phyloP scores from a whole-genome alignment of 805 yeast species.

The Debaryomyces castellii region DNA sequence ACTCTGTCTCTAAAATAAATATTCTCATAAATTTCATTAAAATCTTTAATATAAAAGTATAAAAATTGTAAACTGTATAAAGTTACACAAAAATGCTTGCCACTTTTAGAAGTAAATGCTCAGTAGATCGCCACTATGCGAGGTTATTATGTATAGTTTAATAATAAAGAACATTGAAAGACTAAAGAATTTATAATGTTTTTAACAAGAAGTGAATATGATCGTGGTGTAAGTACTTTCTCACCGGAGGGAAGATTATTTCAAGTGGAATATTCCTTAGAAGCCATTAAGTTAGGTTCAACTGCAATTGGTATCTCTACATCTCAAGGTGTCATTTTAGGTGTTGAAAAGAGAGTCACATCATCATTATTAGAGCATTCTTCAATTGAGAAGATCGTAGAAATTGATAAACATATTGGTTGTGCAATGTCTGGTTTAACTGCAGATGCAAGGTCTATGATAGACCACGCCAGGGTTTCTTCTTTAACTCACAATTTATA shows the following conservation, averaged over 20 bases:
- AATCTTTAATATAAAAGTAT: not conserved
- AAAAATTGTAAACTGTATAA: not conserved
- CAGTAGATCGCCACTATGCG: conserved; percentile 1
- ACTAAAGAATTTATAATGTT: conserved; percentile 57
- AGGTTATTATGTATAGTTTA: not conserved
- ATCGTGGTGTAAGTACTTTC: conserved; percentile 97
- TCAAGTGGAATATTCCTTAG: conserved; percentile 96
- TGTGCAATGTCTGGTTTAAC: conserved; percentile 99
- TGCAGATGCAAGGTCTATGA: conserved; percentile 98
- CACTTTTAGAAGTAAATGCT: conserved; percentile 1
- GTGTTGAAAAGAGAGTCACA: conserved; percentile 96
- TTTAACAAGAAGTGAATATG: conserved; percentile 98
- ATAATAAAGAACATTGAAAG: not conserved
- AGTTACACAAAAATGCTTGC: conserved; percentile 5
- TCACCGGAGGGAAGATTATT: conserved; percentile 98
- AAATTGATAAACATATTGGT: conserved; percentile 90
- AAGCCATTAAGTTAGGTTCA: conserved; percentile 95
- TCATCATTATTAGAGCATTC: conserved; percentile 87
- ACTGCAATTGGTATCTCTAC: conserved; percentile 98
- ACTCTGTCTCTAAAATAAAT: not conserved
- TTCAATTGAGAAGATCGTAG: conserved; percentile 94
- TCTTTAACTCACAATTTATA: conserved; percentile 85
- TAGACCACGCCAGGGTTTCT: conserved; percentile 94
- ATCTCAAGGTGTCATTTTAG: conserved; percentile 91
- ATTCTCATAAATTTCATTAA: conserved; percentile 2